A percentile compares a stretch with the other conserved stretches of the same genome.
Evolutionary conservation across 306 rosid genomes (phyloP).

Genomic region (Betula pendula): DNA sequence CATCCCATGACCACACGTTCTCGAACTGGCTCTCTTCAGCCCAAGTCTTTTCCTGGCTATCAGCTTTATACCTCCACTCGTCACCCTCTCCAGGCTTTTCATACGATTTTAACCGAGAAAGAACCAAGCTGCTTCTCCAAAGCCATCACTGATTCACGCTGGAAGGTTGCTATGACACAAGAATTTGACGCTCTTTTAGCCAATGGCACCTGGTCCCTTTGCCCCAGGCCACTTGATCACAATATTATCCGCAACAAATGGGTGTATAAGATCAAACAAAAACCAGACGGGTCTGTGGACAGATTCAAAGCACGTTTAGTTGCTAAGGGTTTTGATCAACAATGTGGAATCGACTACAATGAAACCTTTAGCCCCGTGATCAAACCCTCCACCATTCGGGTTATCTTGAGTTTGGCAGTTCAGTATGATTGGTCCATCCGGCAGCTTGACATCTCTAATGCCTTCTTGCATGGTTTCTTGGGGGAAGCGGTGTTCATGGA

Average conservation of each 20-base stretch:
- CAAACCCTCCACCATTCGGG: too few relatives aligned
- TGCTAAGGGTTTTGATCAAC: too few relatives aligned
- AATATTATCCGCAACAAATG: neutral
- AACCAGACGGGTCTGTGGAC: neutral
- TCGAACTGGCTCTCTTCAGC: neutral
- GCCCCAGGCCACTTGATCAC: neutral
- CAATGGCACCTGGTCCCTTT: neutral
- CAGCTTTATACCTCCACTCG: neutral
- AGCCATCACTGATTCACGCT: neutral
- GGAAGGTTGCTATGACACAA: neutral
- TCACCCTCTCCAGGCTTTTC: neutral
- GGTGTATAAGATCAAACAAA: neutral
- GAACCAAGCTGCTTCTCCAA: neutral
- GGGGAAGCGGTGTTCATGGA: too few relatives aligned
- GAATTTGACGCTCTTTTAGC: neutral
- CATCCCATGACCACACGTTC: too few relatives aligned
- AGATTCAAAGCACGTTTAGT: neutral
- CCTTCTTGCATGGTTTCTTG: too few relatives aligned
- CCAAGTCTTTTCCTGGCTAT: neutral
- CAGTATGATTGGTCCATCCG: too few relatives aligned
- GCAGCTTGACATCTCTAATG: too few relatives aligned
- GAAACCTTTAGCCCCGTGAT: too few relatives aligned
- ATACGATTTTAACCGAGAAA: accelerated
- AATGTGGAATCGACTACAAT: too few relatives aligned
- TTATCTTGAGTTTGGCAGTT: too few relatives aligned